Evolutionary conservation across 2,329 filamentous ascomycete genomes (phyloP).

Genomic region (Stenocarpella maydis): DNA sequence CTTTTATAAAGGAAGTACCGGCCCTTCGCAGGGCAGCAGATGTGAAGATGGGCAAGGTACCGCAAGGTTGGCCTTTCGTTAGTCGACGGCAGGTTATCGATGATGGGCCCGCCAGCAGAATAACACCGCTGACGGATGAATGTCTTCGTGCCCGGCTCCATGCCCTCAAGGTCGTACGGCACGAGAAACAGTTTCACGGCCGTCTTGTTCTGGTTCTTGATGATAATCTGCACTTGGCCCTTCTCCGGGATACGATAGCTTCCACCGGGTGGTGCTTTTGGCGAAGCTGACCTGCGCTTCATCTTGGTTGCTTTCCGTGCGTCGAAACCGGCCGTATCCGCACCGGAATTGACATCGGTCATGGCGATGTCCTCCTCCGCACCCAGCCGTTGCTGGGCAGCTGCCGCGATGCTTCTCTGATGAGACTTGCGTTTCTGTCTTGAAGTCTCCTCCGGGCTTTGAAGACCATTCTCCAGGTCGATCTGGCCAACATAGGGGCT

Average conservation of each 20-base stretch:
- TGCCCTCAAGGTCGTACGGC: slow-evolving; percentile 89
- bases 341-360: slow-evolving; percentile 33
- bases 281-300: slow-evolving; percentile 63
- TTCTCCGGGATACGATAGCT: slow-evolving; percentile 94
- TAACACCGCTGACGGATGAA: slow-evolving; percentile 96
- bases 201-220: slow-evolving; percentile 98
- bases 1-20: slow-evolving; percentile 91
- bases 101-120: slow-evolving; percentile 78
- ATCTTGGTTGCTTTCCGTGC: slow-evolving; percentile 43
- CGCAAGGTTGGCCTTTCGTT: slow-evolving; percentile 76
- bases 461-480: slow-evolving; percentile 84
- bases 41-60: slow-evolving; percentile 91
- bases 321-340: neutral
- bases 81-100: slow-evolving; percentile 65
- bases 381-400: slow-evolving; percentile 42
- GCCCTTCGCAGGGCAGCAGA: slow-evolving; percentile 85
- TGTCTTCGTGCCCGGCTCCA: slow-evolving; percentile 94
- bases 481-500: slow-evolving; percentile 96
- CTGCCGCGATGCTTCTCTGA: slow-evolving; percentile 1
- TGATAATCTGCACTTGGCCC: slow-evolving; percentile 94
- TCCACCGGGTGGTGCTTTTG: slow-evolving; percentile 77
- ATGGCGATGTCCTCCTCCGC: slow-evolving; percentile 43
- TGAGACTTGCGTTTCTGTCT: slow-evolving; percentile 56
- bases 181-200: slow-evolving; percentile 95
- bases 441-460: slow-evolving; percentile 58